These are phyloP conservation scores for Colletotrichum cordylinicola DNA, from an alignment of 2,329 filamentous ascomycete genomes.

Conservation along the genomic window DNA sequence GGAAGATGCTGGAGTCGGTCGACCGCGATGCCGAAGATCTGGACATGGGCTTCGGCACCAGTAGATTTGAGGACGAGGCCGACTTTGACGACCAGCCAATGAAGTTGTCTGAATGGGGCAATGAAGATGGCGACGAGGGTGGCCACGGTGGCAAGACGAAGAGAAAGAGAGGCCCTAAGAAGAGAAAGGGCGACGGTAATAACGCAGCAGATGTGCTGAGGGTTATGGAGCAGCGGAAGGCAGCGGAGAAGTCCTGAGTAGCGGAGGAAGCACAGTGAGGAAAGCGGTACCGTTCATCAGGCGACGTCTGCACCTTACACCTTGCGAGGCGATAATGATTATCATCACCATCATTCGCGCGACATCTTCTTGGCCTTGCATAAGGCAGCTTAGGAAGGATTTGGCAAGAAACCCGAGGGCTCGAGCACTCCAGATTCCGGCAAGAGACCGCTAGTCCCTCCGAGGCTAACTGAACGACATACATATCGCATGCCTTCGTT, in stretches of 20 bases:
- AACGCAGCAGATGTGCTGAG: slow-evolving; percentile 81
- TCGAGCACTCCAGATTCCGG: too few relatives aligned
- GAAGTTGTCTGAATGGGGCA: slow-evolving; percentile 71
- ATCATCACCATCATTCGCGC: not conserved
- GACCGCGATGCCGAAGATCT: slow-evolving; percentile 88
- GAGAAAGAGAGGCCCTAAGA: slow-evolving; percentile 75
- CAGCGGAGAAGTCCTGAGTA: slow-evolving; percentile 26
- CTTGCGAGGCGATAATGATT: not conserved
- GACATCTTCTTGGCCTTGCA: not conserved
- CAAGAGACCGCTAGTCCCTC: too few relatives aligned
- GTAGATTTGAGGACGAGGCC: slow-evolving; percentile 85
- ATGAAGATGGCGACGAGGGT: slow-evolving; percentile 56
- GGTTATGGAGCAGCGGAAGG: slow-evolving; percentile 70
- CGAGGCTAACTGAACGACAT: not conserved
- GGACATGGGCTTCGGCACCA: slow-evolving; percentile 93
- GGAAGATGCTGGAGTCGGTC: slow-evolving; percentile 74
- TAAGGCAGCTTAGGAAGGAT: too few relatives aligned
- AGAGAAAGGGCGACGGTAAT: slow-evolving; percentile 80
- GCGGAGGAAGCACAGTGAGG: not conserved
- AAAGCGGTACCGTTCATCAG: not conserved
- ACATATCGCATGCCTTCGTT: not conserved
- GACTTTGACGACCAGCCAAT: slow-evolving; percentile 74
- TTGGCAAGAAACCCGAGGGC: too few relatives aligned
- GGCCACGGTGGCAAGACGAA: slow-evolving; percentile 54
- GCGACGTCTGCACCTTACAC: not conserved